phyloP scores from a whole-genome alignment of 257 asterid genomes.

The Phtheirospermum japonicum region DNA sequence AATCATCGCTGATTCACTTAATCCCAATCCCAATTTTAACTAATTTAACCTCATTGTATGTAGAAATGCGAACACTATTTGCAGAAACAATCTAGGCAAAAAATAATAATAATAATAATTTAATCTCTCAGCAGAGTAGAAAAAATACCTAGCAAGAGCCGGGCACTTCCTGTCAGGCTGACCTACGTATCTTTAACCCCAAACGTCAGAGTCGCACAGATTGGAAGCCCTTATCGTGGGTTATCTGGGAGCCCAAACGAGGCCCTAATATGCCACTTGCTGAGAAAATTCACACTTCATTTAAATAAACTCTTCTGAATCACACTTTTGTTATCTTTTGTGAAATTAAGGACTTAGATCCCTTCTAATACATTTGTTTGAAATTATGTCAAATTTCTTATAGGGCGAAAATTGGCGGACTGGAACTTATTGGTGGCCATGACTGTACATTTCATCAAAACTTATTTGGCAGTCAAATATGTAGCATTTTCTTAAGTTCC shows the following conservation, averaged over 20 bases:
- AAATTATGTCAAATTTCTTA: constrained; percentile 19
- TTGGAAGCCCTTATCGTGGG: too few relatives aligned
- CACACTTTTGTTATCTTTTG: too few relatives aligned
- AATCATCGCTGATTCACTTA: constrained; percentile 23
- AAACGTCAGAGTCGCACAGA: too few relatives aligned
- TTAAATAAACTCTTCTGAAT: too few relatives aligned
- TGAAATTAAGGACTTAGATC: too few relatives aligned
- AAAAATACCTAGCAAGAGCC: constrained; percentile 87
- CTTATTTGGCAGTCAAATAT: constrained; percentile 91
- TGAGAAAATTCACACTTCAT: too few relatives aligned
- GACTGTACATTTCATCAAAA: constrained; percentile 85
- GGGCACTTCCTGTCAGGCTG: constrained; percentile 92
- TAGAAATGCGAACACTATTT: constrained; percentile 10
- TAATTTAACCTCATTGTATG: too few relatives aligned
- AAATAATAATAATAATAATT: too few relatives aligned
- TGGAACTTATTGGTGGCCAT: constrained; percentile 91
- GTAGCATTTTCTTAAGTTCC: constrained; percentile 19
- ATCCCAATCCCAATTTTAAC: background rate
- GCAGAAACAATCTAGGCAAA: too few relatives aligned
- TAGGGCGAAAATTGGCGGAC: constrained; percentile 97
- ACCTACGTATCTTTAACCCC: too few relatives aligned
- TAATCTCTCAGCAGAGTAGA: constrained; percentile 5
- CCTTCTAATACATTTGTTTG: constrained; percentile 26
- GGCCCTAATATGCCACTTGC: too few relatives aligned
- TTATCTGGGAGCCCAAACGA: too few relatives aligned